Base-by-base conservation (phyloP, 345 rosid species). In the Sonneratia caseolaris region DNA sequence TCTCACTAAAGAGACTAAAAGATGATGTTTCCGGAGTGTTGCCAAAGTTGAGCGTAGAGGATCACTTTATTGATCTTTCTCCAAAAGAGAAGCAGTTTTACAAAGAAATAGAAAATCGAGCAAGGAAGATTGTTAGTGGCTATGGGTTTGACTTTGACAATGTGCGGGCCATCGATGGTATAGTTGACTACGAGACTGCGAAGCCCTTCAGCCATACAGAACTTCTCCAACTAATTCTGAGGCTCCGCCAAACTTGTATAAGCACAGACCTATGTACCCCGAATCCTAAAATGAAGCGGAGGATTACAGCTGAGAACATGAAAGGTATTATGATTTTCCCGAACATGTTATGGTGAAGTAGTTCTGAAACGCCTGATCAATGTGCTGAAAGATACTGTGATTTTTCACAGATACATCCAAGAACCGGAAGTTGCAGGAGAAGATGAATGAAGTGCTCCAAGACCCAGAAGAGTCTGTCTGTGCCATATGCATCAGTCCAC, bases 381-480 rank as follows among this genome's bases (percentile, higher is more conserved):
- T 45, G 7, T 45, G 48, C 66, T n/a, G n/a, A n/a, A n/a, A n/a
- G n/a, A n/a, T n/a, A n/a, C n/a, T n/a, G n/a, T n/a, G n/a, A n/a
- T n/a, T n/a, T n/a, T n/a, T n/a, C n/a, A n/a, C n/a, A 93, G 97
- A 93, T 85, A 91, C 85, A 68, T 83, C 97, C 65, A 87, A 81
- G 76, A 85, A 82, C 68, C 96, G 93, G 37, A 96, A 93, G 74
- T 82, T 93, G 80, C 86, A 87, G 56, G 78, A 82, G 76, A 91
- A 91, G 78, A 71, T 93, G 65, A 82, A 85, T 68, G 82, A 65
- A 11, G 80, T 81, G 74, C 78, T 93, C 72, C 96, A 88, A 85
- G 97, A 87, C 76, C 86, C 90, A 56, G 97, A 93, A 80, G 97
- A 89, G 80, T 84, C 91, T 66, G 96, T 91, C 71, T 93, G 98